Base-by-base conservation (phyloP, 2,329 filamentous ascomycete species). In the Colletotrichum camelliae region DNA sequence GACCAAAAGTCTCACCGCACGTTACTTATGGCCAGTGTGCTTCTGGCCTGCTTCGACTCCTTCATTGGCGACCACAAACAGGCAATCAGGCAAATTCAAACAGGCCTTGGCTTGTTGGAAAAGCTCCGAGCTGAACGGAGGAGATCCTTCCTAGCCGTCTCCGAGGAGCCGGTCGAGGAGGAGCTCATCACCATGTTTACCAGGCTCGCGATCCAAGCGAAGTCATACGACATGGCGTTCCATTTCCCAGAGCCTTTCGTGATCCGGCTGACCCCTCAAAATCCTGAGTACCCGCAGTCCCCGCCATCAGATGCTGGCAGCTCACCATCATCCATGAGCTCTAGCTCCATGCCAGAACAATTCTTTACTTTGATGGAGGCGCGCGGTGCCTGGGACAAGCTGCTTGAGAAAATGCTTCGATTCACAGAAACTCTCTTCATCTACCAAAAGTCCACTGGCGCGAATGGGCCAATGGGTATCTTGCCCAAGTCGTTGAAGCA, bases 151-250 rank as follows among this genome's bases (percentile, higher is more conserved):
- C 73, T 84, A 18, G 81, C 86, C 7, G 80, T 82, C 72, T 82
- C 85, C 16, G 88, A 87, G 68, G 88, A 89, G 70, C 85, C 88
- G 1, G 86, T 91, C 7, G 90, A 92, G 77, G 87, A 90, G 67
- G 91, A 93, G 79, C 85, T 93, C 31, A 86, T 91, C 7, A 89
- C 91, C 66, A 92, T 93, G 85, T 93, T 93, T 78, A 92, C 89
- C 2, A 88, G 91, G 6, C 85, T 93, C 3, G 91, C 91, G 4
- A 91, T 93, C 58, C 91, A 93, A 81, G 91, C 91, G 58, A 93
- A 93, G 80, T 92, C 91, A 1, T 93, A 93, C 80, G 91, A 93
- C 79, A 91, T 93, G 90, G 91, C 91, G 37, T 93, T 93, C 79
- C 91, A 93, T 80, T 93, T 93, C 75, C 91, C 91, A 1, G 87